These are phyloP conservation scores for Nitzschia sp. DNA, from an alignment of 108 stramenopile species.

Conservation along the genomic window DNA sequence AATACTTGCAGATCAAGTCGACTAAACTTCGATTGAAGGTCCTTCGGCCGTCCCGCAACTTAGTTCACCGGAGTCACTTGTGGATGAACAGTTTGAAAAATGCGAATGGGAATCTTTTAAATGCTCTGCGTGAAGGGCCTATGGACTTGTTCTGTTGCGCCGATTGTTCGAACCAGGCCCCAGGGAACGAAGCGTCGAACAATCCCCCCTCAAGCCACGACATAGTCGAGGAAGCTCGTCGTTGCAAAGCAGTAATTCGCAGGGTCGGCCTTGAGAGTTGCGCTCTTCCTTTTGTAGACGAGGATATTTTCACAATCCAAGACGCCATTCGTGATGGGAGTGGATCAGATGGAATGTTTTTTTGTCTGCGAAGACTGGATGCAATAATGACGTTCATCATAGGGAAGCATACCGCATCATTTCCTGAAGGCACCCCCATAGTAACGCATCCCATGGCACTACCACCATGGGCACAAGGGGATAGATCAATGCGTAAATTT, in stretches of 20 bases:
- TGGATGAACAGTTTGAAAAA: constrained; percentile 15
- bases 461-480: constrained; percentile 8
- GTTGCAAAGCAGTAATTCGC: constrained; percentile 47
- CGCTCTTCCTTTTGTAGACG: constrained; percentile 31
- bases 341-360: background rate
- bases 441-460: background rate
- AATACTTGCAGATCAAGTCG: constrained; percentile 6
- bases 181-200: background rate
- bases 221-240: constrained; percentile 31
- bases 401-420: background rate
- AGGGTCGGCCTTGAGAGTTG: constrained; percentile 44
- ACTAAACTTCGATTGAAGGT: constrained; percentile 24
- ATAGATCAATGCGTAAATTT: constrained; percentile 8
- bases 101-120: constrained; percentile 8
- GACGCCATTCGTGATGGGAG: background rate
- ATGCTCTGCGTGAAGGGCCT: background rate
- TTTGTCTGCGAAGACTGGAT: constrained; percentile 48
- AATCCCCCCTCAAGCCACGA: background rate
- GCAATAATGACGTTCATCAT: constrained; percentile 45
- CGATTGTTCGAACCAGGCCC: constrained; percentile 5
- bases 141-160: constrained; percentile 18
- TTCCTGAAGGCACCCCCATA: too few relatives aligned
- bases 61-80: constrained; percentile 14
- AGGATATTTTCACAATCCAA: background rate
- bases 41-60: constrained; percentile 20